Base-by-base conservation (phyloP, 192 early-diverging fungal genomes). In the Mortierella hygrophila region DNA sequence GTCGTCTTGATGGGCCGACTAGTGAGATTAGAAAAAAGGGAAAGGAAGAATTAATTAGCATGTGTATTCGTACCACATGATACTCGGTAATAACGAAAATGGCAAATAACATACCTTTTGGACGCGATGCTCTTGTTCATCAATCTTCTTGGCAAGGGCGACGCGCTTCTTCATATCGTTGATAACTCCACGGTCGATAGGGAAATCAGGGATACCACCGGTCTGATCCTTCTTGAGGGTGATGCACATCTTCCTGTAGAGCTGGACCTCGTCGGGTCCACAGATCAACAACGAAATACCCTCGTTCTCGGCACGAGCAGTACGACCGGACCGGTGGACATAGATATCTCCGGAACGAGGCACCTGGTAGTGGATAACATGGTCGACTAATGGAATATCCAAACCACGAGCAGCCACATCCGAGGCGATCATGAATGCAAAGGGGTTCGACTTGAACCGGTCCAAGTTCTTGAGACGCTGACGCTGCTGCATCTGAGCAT, bases 341-440 rank as follows among this genome's bases (percentile, higher is more conserved):
- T 99, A 99, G n/a, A 98, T 91, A 72, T 99, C 97, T 37, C 95
- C 94, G 11, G 95, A 95, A 23, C 97, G 93, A 76, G 98, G 97
- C 9, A 98, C 78, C 80, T 99, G 98, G 82, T 97, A 99, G 82
- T 99, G 98, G 44, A 99, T 95, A 6, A 99, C 97, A 83, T 96
- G 94, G 7, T 99, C 97, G 29, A 99, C 96, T 52, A 90, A 38
- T 0, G 97, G 96, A 46, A 99, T 98, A 90, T 99, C 98, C 75
- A 99, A 88, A 68, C 98, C 98, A 75, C 98, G 94, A 0, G 97
- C 97, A 5, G 98, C 98, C 35, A 99, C 98, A 88, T 99, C 98
- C 40, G 94, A 95, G n/a, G 97, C 96, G 54, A 99, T 93, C 80
- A 99, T 90, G 0, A 99, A 94, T 1, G 96, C 95, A 70, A 93